These are phyloP conservation scores for Tilletia indica DNA, from an alignment of 1,284 basidiomycete genomes.

Conservation along the genomic window DNA sequence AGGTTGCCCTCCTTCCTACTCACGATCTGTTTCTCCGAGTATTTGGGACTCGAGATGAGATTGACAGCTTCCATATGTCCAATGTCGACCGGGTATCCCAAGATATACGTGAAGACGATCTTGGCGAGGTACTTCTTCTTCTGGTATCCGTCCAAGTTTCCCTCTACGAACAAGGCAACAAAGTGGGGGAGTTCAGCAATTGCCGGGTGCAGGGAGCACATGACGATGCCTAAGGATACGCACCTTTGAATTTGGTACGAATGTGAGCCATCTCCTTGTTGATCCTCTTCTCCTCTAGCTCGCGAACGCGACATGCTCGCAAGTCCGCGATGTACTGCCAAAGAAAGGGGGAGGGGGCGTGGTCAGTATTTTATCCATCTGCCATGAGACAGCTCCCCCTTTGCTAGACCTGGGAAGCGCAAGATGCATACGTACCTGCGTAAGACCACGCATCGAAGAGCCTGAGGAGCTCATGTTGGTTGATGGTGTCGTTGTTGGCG, in stretches of 20 bases:
- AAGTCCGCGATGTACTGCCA: conserved; percentile 94
- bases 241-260: conserved; percentile 95
- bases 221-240: background rate
- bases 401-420: no score
- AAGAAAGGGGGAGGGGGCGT: background rate
- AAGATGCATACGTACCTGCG: conserved; percentile 57
- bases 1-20: conserved; percentile 49
- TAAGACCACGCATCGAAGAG: conserved; percentile 81
- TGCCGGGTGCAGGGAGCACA: background rate
- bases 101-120: conserved; percentile 97
- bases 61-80: conserved; percentile 99
- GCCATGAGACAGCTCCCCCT: no score
- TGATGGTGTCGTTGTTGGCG: background rate
- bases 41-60: conserved; percentile 89
- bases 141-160: conserved; percentile 94
- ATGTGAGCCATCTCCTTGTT: conserved; percentile 99
- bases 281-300: conserved; percentile 84
- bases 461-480: conserved; percentile 5
- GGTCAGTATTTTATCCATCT: background rate
- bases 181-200: background rate
- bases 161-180: conserved; percentile 64
- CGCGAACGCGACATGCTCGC: conserved; percentile 67
- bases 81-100: conserved; percentile 97
- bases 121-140: conserved; percentile 92
- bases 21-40: conserved; percentile 99